These are phyloP conservation scores for Botryosphaeria dothidea DNA, from an alignment of 2,329 filamentous ascomycete species.

Conservation along the genomic window DNA sequence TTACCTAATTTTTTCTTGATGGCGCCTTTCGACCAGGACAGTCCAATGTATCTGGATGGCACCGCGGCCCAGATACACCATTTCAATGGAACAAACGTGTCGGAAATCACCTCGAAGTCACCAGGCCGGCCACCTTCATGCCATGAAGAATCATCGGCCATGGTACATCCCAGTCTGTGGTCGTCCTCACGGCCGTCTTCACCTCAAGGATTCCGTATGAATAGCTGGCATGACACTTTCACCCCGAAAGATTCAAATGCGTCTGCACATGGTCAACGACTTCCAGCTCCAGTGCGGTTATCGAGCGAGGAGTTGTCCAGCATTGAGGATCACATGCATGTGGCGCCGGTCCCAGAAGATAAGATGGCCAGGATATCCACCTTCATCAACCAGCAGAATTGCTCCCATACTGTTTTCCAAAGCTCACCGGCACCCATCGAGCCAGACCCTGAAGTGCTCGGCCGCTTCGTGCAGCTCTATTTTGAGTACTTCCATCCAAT, in stretches of 20 bases:
- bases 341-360: not conserved
- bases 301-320: not conserved
- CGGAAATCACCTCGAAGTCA: not conserved
- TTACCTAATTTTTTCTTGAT: not conserved
- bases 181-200: not conserved
- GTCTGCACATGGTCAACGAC: not conserved
- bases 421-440: not conserved
- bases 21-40: not conserved
- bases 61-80: no score
- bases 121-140: not conserved
- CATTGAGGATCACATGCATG: not conserved
- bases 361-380: not conserved
- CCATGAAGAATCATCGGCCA: not conserved
- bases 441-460: not conserved
- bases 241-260: not conserved
- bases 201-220: not conserved
- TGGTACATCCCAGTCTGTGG: not conserved
- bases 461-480: conserved; percentile 4
- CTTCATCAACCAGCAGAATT: not conserved
- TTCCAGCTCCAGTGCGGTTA: not conserved
- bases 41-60: not conserved
- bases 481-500: conserved; percentile 7
- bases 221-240: not conserved
- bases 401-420: not conserved
- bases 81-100: not conserved